These are phyloP conservation scores for Colletotrichum melonis DNA, from an alignment of 2,329 filamentous ascomycete species.

Conservation along the genomic window DNA sequence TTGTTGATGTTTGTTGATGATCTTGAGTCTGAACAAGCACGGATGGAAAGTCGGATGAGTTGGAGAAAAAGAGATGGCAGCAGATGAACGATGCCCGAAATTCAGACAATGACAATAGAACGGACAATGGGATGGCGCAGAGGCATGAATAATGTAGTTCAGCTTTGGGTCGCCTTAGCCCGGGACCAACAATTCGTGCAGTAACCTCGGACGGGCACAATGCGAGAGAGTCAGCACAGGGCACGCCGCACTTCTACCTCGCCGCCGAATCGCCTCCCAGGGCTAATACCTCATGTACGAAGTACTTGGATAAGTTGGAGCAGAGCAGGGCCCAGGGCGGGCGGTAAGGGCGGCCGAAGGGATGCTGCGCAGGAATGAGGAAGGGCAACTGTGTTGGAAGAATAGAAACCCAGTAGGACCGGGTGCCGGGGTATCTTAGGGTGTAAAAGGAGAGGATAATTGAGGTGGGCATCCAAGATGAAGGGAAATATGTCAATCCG, in stretches of 20 bases:
- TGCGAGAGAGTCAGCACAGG: conserved; percentile 6
- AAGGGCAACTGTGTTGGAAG: not conserved
- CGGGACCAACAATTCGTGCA: not conserved
- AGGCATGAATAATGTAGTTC: conserved; percentile 12
- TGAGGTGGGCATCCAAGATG: not conserved
- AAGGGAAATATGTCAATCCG: not conserved
- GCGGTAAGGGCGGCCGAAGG: not conserved
- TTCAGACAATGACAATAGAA: not conserved
- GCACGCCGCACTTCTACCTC: conserved; percentile 5
- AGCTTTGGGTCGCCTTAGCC: not conserved
- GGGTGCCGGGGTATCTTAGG: not conserved
- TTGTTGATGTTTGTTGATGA: not conserved
- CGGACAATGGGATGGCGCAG: not conserved
- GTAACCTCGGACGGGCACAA: conserved; percentile 16
- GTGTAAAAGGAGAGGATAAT: not conserved
- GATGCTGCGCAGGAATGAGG: not conserved
- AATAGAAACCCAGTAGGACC: not conserved
- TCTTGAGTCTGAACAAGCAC: not conserved
- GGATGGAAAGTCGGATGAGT: not conserved
- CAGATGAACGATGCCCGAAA: not conserved
- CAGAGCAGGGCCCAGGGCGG: not conserved
- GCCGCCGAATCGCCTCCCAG: not conserved
- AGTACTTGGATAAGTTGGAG: not conserved
- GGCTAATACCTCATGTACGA: not conserved
- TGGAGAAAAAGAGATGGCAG: not conserved